These are phyloP conservation scores for Pittosporum tobira DNA, from an alignment of 129 eudicot species.

Conservation along the genomic window DNA sequence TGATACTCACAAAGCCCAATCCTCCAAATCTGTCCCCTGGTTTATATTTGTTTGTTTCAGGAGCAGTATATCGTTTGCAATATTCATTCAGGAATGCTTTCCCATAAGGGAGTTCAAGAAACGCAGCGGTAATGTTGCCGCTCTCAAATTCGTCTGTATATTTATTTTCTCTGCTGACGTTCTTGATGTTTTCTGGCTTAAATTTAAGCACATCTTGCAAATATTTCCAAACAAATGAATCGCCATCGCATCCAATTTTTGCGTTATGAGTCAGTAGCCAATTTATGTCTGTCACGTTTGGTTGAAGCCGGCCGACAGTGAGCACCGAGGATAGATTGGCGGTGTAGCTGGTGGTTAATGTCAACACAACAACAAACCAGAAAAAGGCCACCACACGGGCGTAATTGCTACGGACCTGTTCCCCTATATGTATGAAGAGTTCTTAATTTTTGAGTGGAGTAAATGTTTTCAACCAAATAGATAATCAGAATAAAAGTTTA, in stretches of 20 bases:
- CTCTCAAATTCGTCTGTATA: slow-evolving; percentile 17
- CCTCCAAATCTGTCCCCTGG: slow-evolving; percentile 29
- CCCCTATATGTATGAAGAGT: slow-evolving; percentile 10
- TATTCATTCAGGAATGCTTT: slow-evolving; percentile 18
- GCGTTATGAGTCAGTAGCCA: slow-evolving; percentile 23
- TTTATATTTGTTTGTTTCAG: slow-evolving; percentile 12
- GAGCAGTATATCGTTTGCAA: slow-evolving; percentile 18
- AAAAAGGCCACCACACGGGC: slow-evolving; percentile 18
- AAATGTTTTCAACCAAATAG: background rate
- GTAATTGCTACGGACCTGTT: slow-evolving; percentile 20
- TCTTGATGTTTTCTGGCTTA: slow-evolving; percentile 16
- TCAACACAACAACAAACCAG: slow-evolving; percentile 31
- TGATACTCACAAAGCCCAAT: slow-evolving; percentile 24
- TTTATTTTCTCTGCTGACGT: slow-evolving; percentile 5
- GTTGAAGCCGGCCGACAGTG: slow-evolving; percentile 25
- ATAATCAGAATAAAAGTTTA: no score
- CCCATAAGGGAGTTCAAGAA: slow-evolving; percentile 27
- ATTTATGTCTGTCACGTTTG: slow-evolving; percentile 24
- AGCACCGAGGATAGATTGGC: slow-evolving; percentile 30
- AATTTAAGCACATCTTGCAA: slow-evolving; percentile 16
- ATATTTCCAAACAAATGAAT: slow-evolving; percentile 21
- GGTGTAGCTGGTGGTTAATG: slow-evolving; percentile 25
- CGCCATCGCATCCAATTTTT: slow-evolving; percentile 22
- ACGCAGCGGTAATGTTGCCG: slow-evolving; percentile 25
- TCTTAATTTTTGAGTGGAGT: background rate